A percentile compares a stretch with the other conserved stretches of the same genome.
Evolutionary conservation across 192 early-diverging fungal species (phyloP).

Genomic region (Dissophora globulifera): DNA sequence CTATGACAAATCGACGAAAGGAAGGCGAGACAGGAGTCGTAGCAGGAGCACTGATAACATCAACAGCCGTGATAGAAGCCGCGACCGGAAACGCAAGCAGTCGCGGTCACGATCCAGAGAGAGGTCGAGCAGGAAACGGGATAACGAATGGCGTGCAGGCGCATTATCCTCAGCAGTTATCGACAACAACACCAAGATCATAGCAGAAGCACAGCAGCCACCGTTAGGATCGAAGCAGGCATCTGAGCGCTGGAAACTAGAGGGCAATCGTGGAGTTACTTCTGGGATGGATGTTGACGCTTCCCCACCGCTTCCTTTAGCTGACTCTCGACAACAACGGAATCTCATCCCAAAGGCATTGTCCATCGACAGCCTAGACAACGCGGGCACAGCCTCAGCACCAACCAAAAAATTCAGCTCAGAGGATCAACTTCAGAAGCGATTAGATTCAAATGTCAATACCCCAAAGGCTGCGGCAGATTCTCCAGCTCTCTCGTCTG

Average conservation of each 20-base stretch:
- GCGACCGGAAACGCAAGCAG: conserved; percentile 9
- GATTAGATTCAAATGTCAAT: conserved; percentile 1
- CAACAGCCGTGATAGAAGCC: conserved; percentile 2
- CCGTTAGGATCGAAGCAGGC: neutral
- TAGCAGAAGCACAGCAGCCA: neutral
- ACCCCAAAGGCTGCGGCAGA: conserved; percentile 9
- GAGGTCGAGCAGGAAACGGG: neutral
- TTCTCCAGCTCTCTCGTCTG: neutral
- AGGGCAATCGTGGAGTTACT: neutral
- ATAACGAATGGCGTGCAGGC: neutral
- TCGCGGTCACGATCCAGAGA: conserved; percentile 10
- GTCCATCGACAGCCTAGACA: neutral
- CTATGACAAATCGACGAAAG: conserved; percentile 4
- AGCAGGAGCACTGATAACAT: neutral
- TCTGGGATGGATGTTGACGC: neutral
- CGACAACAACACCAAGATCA: neutral
- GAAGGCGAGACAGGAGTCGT: conserved; percentile 6
- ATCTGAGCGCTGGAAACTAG: neutral
- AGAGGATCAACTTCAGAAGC: conserved; percentile 8
- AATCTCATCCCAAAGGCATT: neutral
- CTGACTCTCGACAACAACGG: neutral
- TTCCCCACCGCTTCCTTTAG: neutral
- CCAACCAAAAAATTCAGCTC: conserved; percentile 10
- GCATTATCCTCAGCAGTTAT: neutral
- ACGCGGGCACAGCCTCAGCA: neutral